Evolutionary conservation across 2,329 filamentous ascomycete species (phyloP), one percentile per base, ranked within the genome.

Genomic region (Penicillium sp.): DNA sequence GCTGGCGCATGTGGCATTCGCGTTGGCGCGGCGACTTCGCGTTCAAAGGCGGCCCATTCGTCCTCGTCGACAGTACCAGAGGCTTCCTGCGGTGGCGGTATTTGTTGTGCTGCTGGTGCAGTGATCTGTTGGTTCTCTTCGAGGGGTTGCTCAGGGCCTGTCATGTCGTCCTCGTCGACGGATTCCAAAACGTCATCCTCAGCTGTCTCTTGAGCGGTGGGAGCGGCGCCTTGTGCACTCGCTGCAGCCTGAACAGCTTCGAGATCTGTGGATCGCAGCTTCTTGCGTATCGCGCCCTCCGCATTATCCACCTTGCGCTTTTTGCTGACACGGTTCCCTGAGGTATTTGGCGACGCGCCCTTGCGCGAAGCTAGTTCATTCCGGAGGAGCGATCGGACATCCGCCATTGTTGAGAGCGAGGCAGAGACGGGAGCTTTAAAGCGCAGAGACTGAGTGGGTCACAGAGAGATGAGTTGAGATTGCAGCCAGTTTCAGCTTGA

Each of bases 21-120:
- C 8, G 71, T 70, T 44, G 73, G 69, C 36, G 69, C 74, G 7
- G 84, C 87, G 49, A 95, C 85, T 48, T 95, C 89, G 2, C 88
- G 88, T 68, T 96, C 87, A 66, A 95, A 95, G 8, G 89, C 89
- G 2, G 89, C 87, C 88, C 89, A 94, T 71, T 94, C 89, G 48
- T 86, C 83, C 64, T 95, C 89, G 66, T 92, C 84, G 8, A 89
- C 73, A 4, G 47, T 27, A 43, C 66, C 58, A 44, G 54, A 48
- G 11, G 53, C 24, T 9, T 58, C 38, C 50, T 46, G 57, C 22
- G 46, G 33, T 27, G 50, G 20, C 43, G 46, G 42, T 36, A 51
- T 33, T 50, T 56, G 14, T 35, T 55, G 45, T 20, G 48, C 20
- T 9, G 50, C 46, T 18, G 55, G 9, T 18, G 51, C 48, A 39